phyloP scores from a whole-genome alignment of 257 asterid species.

The Verbascum thapsus region DNA sequence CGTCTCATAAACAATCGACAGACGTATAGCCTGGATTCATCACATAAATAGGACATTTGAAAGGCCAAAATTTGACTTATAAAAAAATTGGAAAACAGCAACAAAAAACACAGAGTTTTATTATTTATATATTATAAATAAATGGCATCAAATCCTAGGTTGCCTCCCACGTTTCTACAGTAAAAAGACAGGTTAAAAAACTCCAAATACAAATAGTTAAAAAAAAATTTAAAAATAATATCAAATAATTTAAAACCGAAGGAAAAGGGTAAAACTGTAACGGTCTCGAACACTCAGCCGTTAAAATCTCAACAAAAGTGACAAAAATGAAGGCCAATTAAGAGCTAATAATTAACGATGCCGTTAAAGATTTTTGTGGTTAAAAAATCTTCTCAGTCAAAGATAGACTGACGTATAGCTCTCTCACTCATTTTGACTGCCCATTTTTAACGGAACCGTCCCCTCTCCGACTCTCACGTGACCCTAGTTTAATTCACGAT shows the following conservation, averaged over 20 bases:
- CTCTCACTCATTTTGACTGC: slow-evolving; percentile 45
- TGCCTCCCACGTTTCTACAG: slow-evolving; percentile 55
- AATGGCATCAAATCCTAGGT: slow-evolving; percentile 51
- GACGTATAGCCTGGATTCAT: slow-evolving; percentile 19
- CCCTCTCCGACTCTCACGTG: slow-evolving; percentile 50
- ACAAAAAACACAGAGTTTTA: slow-evolving; percentile 24
- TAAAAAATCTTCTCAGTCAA: slow-evolving; percentile 39
- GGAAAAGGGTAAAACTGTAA: not conserved
- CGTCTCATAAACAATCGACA: slow-evolving; percentile 20
- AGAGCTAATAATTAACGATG: slow-evolving; percentile 26
- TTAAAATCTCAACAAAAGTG: not conserved
- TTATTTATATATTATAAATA: slow-evolving; percentile 1
- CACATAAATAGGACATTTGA: slow-evolving; percentile 18
- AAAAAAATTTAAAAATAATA: not conserved
- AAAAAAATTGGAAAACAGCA: slow-evolving; percentile 16
- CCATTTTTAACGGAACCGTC: slow-evolving; percentile 56
- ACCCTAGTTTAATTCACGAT: slow-evolving; percentile 28
- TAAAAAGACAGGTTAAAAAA: not conserved
- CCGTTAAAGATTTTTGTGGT: too few species aligned
- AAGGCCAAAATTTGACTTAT: slow-evolving; percentile 14
- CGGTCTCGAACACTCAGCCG: slow-evolving; percentile 29
- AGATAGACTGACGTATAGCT: slow-evolving; percentile 38
- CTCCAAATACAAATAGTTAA: slow-evolving; percentile 13
- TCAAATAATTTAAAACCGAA: not conserved
- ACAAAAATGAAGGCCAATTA: not conserved